A percentile compares a stretch with the other conserved stretches of the same genome.
These are phyloP conservation scores for Phialophora verrucosa DNA, from an alignment of 2,329 filamentous ascomycete species.

Conservation along the genomic window DNA sequence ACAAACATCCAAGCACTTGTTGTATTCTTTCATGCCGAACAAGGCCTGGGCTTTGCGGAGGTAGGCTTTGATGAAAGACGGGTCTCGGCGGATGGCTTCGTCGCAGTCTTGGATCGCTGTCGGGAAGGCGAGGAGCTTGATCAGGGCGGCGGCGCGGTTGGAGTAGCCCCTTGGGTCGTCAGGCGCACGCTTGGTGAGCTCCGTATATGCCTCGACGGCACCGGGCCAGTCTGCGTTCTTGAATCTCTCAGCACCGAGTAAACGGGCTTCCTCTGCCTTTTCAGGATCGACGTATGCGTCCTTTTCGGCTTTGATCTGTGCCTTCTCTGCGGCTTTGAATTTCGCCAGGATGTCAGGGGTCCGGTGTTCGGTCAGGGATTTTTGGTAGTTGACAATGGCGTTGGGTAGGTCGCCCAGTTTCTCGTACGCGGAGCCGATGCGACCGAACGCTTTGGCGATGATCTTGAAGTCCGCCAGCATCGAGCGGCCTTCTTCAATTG, in stretches of 20 bases:
- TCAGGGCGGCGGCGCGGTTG: slow-evolving; percentile 94
- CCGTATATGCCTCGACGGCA: slow-evolving; percentile 89
- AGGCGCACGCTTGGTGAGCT: slow-evolving; percentile 96
- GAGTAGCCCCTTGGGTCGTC: slow-evolving; percentile 93
- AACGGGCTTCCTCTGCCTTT: slow-evolving; percentile 93
- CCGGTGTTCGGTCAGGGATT: slow-evolving; percentile 93
- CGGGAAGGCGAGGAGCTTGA: slow-evolving; percentile 96
- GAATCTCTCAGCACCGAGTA: slow-evolving; percentile 95
- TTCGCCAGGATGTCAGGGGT: slow-evolving; percentile 93
- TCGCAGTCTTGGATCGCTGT: slow-evolving; percentile 92
- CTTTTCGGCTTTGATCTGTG: slow-evolving; percentile 76
- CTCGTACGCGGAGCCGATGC: slow-evolving; percentile 93
- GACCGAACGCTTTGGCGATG: slow-evolving; percentile 88
- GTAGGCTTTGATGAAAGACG: slow-evolving; percentile 92
- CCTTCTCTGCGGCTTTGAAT: slow-evolving; percentile 87
- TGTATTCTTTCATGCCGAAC: slow-evolving; percentile 98
- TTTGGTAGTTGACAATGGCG: slow-evolving; percentile 89
- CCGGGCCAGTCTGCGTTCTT: slow-evolving; percentile 95
- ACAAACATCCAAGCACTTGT: slow-evolving; percentile 88
- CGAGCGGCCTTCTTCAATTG: slow-evolving; percentile 85
- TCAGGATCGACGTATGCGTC: slow-evolving; percentile 84
- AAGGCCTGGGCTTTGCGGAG: slow-evolving; percentile 95
- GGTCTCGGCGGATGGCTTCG: slow-evolving; percentile 85
- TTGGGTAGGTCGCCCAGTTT: slow-evolving; percentile 78
- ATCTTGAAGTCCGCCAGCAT: slow-evolving; percentile 97